Base-by-base conservation (phyloP, 2,329 filamentous ascomycete genomes). In the Fusarium veterinarium region DNA sequence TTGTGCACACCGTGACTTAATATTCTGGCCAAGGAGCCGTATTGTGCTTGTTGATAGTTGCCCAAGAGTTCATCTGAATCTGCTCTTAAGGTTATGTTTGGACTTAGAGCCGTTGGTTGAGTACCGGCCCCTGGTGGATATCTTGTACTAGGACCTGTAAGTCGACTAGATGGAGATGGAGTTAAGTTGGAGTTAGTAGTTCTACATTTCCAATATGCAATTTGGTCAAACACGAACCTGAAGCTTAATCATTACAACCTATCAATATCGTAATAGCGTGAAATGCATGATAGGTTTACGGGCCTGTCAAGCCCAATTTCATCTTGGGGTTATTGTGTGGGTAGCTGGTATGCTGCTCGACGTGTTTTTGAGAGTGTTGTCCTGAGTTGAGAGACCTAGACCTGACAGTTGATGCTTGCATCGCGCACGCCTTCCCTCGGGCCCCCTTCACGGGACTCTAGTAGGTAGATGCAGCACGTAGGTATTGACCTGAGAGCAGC, bases 291-390 rank as follows among this genome's bases (percentile, higher is more conserved):
- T 14, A 12, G 1, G 5, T 5, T 10, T 45, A 20, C 3, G 8
- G 20, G 6, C 8, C 19, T 20, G 8, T 2, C 1, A n/a, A 8
- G 3, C 19, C 3, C 0, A 8, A 0, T 11, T 30, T 0, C 8
- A 30, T 3, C 8, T 11, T 1, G 3, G 3, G 9, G 19, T 8
- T 20, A 3, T 20, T 11, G 5, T 25, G 4, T 2, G 16, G 7
- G 16, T 12, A 44, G 16, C 0, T 4, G 41, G 2, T 19, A 12
- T 8, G 16, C 1, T 19, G 23, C 3, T 2, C 4, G 0, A 8
- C 3, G 25, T 10, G 3, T 30, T 45, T 20, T 5, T 3, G 5
- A 28, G 3, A 20, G 4, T 5, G 4, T 9, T 28, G 4, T 6
- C 7, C 12, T 12, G 1, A 20, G 12, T 0, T 0, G 11, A 20